Conservation (phyloP, 2,329 filamentous ascomycete species). For the Diaporthe amygdali region DNA sequence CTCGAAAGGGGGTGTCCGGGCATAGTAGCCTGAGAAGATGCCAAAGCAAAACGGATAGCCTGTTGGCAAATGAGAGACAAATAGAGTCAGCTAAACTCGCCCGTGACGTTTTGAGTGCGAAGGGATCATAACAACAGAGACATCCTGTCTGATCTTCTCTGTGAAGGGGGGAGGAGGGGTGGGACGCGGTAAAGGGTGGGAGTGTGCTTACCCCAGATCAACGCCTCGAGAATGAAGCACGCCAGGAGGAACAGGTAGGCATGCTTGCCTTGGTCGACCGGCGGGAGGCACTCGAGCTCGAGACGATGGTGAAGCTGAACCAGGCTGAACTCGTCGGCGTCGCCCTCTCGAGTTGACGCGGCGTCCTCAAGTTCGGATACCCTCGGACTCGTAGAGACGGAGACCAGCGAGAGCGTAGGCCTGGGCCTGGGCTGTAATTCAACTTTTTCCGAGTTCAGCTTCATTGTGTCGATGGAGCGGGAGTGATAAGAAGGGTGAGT, state of each 20-base stretch:
- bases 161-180: not conserved
- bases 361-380: slow-evolving; percentile 22
- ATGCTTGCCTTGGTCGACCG: slow-evolving; percentile 42
- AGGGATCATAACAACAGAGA: not conserved
- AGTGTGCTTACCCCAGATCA: slow-evolving; percentile 55
- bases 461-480: slow-evolving; percentile 11
- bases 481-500: slow-evolving; percentile 2
- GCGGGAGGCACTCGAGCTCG: slow-evolving; percentile 34
- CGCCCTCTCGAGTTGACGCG: slow-evolving; percentile 14
- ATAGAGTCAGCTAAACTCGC: slow-evolving; percentile 16
- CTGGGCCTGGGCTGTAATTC: slow-evolving; percentile 14
- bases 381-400: slow-evolving; percentile 15
- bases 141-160: not conserved
- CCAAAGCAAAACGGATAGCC: slow-evolving; percentile 74
- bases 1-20: slow-evolving; percentile 61
- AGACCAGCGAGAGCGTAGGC: slow-evolving; percentile 15
- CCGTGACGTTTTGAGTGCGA: not conserved
- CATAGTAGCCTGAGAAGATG: slow-evolving; percentile 75
- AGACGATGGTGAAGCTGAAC: slow-evolving; percentile 23
- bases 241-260: slow-evolving; percentile 52
- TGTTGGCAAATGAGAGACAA: slow-evolving; percentile 34
- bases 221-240: slow-evolving; percentile 56
- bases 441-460: slow-evolving; percentile 17
- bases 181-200: not conserved
- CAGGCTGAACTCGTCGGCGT: slow-evolving; percentile 18